These are phyloP conservation scores for Pleurotus giganteus DNA, from an alignment of 768 basidiomycete genomes.

Conservation along the genomic window DNA sequence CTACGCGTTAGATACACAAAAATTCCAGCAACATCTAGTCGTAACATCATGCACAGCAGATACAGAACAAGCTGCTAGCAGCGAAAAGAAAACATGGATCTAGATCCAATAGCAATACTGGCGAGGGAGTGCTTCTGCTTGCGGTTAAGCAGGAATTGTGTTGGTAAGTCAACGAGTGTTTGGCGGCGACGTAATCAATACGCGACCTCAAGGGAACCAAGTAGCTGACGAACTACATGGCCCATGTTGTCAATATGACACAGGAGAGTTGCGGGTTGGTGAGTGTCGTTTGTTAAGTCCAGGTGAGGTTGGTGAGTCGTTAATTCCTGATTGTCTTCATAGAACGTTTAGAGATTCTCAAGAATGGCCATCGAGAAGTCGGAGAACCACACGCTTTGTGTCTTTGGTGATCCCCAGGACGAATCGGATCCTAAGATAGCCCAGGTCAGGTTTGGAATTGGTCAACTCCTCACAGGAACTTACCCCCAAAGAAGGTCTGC, in stretches of 20 bases:
- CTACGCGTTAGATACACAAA: not conserved
- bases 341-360: conserved; percentile 33
- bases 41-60: conserved; percentile 7
- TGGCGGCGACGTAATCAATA: conserved; percentile 11
- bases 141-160: conserved; percentile 3
- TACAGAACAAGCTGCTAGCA: conserved; percentile 6
- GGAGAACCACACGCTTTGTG: conserved; percentile 64
- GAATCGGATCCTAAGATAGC: conserved; percentile 31
- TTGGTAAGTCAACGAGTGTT: conserved; percentile 10
- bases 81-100: not conserved
- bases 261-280: not conserved
- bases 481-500: conserved; percentile 81
- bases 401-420: conserved; percentile 57
- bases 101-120: conserved; percentile 5
- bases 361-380: conserved; percentile 68
- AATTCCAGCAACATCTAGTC: conserved; percentile 8
- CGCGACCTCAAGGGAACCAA: not conserved
- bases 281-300: conserved; percentile 4
- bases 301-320: not conserved
- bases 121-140: conserved; percentile 8
- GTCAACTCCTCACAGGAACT: conserved; percentile 16
- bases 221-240: not conserved
- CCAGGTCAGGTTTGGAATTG: conserved; percentile 11
- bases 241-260: conserved; percentile 1
- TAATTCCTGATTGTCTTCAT: conserved; percentile 5